These are phyloP conservation scores for Royoungia palumana DNA, from an alignment of 768 basidiomycete genomes.

Conservation along the genomic window DNA sequence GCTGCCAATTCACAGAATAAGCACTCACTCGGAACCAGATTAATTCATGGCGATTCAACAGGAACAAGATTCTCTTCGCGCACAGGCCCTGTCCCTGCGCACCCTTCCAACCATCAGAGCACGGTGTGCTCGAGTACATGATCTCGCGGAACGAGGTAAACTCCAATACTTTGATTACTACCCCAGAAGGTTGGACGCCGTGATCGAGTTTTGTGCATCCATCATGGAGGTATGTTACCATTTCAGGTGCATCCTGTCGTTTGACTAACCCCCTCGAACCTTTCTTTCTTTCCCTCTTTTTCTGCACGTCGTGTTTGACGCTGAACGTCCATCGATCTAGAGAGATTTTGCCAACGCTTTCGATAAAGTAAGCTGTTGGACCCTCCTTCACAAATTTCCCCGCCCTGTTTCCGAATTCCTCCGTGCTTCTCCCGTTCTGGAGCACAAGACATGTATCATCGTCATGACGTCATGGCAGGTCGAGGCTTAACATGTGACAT, in stretches of 20 bases:
- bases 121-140: conserved; percentile 73
- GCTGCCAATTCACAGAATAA: not conserved
- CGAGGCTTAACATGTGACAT: too few species aligned
- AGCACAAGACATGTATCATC: not conserved
- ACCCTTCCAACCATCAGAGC: conserved; percentile 89
- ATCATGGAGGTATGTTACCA: conserved; percentile 67
- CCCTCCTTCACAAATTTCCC: not conserved
- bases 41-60: conserved; percentile 4
- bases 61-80: conserved; percentile 12
- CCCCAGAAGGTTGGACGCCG: conserved; percentile 66
- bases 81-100: conserved; percentile 62
- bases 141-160: conserved; percentile 69
- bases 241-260: not conserved
- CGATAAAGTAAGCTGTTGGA: conserved; percentile 44
- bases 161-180: conserved; percentile 87
- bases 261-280: too few species aligned
- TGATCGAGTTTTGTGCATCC: conserved; percentile 67
- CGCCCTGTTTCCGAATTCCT: not conserved
- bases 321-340: conserved; percentile 37
- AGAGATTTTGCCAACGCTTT: conserved; percentile 78
- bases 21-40: not conserved
- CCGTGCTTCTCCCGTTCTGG: conserved; percentile 7
- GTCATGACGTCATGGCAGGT: not conserved
- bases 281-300: not conserved
- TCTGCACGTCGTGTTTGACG: conserved; percentile 4